These are phyloP conservation scores for Rutstroemia sp. DNA, from an alignment of 2,329 filamentous ascomycete species.

Conservation along the genomic window DNA sequence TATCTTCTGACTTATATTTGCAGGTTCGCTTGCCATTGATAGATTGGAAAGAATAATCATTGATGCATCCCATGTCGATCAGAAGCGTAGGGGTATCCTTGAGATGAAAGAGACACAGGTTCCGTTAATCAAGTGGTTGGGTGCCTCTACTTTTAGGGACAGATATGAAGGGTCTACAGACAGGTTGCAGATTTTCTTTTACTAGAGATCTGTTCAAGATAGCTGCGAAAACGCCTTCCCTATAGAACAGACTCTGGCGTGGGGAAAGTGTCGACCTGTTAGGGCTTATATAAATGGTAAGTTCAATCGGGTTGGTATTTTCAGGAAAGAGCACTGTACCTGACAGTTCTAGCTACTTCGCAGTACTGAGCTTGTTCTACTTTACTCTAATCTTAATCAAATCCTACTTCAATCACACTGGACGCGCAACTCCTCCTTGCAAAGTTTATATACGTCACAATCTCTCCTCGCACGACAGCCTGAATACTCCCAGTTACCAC, in stretches of 20 bases:
- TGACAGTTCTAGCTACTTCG: too few relatives aligned
- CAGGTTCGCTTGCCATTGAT: constrained; percentile 61
- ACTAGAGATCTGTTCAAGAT: constrained; percentile 34
- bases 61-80: constrained; percentile 87
- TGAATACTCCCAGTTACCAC: too few relatives aligned
- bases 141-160: constrained; percentile 61
- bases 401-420: too few relatives aligned
- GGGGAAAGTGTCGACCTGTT: too few relatives aligned
- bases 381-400: too few relatives aligned
- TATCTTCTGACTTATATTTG: constrained; percentile 4
- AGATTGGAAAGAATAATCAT: constrained; percentile 74
- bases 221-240: neutral
- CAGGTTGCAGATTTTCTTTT: constrained; percentile 57
- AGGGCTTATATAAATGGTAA: too few relatives aligned
- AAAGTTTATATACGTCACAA: too few relatives aligned
- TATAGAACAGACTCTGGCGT: neutral
- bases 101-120: constrained; percentile 93
- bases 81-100: constrained; percentile 87
- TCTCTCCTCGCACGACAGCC: too few relatives aligned
- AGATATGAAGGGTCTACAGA: constrained; percentile 53
- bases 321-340: too few relatives aligned
- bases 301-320: too few relatives aligned
- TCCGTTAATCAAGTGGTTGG: constrained; percentile 69
- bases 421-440: too few relatives aligned
- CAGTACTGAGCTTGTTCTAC: too few relatives aligned